Percentiles rank a stretch among this genome's conserved stretches.
These are phyloP conservation scores for Elongisporangium prolatum DNA, from an alignment of 352 stramenopile genomes.

Conservation along the genomic window DNA sequence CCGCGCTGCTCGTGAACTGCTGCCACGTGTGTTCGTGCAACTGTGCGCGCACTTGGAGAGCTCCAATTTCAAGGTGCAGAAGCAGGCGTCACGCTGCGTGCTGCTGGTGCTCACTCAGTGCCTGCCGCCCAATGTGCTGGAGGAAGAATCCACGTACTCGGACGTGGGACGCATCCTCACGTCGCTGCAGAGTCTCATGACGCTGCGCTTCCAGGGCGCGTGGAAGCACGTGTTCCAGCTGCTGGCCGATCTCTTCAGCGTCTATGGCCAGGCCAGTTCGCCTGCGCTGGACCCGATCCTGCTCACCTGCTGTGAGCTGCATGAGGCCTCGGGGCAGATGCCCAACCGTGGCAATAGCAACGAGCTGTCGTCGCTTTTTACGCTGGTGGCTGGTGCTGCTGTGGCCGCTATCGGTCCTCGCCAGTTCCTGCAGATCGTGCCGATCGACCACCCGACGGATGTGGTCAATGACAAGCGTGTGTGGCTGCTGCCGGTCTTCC, in stretches of 20 bases:
- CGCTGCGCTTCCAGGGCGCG: constrained; percentile 74
- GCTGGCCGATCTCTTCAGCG: constrained; percentile 66
- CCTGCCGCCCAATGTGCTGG: constrained; percentile 41
- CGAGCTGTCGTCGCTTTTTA: constrained; percentile 52
- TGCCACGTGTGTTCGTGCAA: constrained; percentile 70
- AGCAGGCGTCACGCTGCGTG: constrained; percentile 56
- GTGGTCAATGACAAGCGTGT: constrained; percentile 71
- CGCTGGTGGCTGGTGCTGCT: constrained; percentile 53
- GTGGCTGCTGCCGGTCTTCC: constrained; percentile 81
- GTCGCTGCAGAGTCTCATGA: constrained; percentile 78
- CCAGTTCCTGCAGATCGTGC: constrained; percentile 68
- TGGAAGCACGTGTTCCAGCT: constrained; percentile 79
- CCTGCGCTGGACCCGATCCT: constrained; percentile 64
- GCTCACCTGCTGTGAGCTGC: constrained; percentile 68
- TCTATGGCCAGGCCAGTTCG: constrained; percentile 54
- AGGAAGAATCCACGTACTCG: constrained; percentile 50
- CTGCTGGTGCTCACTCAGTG: constrained; percentile 60
- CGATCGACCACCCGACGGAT: constrained; percentile 62
- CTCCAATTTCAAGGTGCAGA: constrained; percentile 48
- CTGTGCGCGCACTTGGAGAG: constrained; percentile 76
- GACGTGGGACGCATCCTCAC: constrained; percentile 63
- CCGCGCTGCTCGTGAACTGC: constrained; percentile 48
- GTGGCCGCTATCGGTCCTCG: constrained; percentile 61
- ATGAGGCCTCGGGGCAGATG: constrained; percentile 75
- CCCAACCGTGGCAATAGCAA: constrained; percentile 30